Base-by-base conservation (phyloP, 371 early-diverging fungal genomes). In the Rhizopus microsporus region DNA sequence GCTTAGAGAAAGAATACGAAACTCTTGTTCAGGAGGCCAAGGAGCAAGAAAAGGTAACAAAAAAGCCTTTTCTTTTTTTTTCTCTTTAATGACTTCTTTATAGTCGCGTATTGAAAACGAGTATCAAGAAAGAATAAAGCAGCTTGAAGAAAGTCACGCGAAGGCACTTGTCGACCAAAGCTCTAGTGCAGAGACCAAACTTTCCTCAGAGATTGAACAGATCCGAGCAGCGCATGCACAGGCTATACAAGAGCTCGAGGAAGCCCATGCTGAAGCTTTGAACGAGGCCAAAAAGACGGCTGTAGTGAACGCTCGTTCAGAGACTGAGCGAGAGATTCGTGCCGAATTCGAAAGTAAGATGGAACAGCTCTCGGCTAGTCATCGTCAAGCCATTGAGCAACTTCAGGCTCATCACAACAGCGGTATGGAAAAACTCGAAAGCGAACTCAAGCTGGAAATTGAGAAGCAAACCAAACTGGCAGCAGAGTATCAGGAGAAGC, bases 331-430 rank as follows among this genome's bases (percentile, higher is more conserved):
- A 5, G 54, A 71, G 43, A 29, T 74, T 2, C 63, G 74, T 35
- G 65, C 61, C 45, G 72, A 74, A 49, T 69, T 74, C 30, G 74
- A 77, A 23, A n/a, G 35, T 8, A 56, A 69, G 50, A 60, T 74
- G 30, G 74, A 74, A 15, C 68, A 67, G 23, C 23, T 77, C 8
- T 54, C 59, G 3, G 10, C 62, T 16, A 62, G 65, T 5, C 74
- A 77, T 51, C 61, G 60, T 16, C 72, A 74, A 37, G 72, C 78
- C 8, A 65, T 77, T 60, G 74, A 74, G 3, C 68, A 71, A 40
- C 58, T 77, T 15, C 64, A 77, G 49, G 57, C 49, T 2, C 70
- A 74, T 51, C 78, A 77, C 45, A 45, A 47, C 10, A 52, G 42
- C 13, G 54, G 65, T 1, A 51, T 77, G 40, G 63, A 67, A 39